Percentiles rank a stretch among this genome's conserved stretches.
phyloP scores from a whole-genome alignment of 108 stramenopile species.

The Cyclotella sp. region DNA sequence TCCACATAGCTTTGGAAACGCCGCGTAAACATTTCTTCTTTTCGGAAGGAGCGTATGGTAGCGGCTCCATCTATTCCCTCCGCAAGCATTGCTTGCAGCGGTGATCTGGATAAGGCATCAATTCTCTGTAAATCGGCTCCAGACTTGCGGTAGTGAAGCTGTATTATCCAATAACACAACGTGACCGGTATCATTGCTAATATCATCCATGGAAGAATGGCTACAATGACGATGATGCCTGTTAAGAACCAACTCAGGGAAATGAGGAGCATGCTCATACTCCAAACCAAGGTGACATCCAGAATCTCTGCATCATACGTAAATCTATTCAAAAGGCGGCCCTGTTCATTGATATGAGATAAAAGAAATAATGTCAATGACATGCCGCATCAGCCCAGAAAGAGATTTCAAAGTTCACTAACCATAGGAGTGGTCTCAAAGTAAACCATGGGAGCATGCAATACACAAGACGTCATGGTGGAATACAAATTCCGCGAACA shows the following conservation, averaged over 20 bases:
- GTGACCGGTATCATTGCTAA: constrained; percentile 63
- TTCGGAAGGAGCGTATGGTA: constrained; percentile 73
- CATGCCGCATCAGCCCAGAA: too few relatives aligned
- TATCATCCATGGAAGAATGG: constrained; percentile 80
- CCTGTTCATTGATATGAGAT: constrained; percentile 29
- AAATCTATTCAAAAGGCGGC: constrained; percentile 93
- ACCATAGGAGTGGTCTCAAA: constrained; percentile 93
- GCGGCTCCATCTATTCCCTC: constrained; percentile 87
- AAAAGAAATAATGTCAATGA: not conserved
- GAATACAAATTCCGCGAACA: constrained; percentile 46
- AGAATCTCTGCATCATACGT: constrained; percentile 91
- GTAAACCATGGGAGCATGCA: constrained; percentile 83
- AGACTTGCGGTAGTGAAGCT: constrained; percentile 73
- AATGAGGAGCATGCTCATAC: constrained; percentile 78
- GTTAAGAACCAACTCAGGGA: constrained; percentile 73
- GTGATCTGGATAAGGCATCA: constrained; percentile 80
- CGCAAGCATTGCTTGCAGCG: constrained; percentile 78
- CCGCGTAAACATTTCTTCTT: constrained; percentile 55
- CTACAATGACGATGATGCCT: constrained; percentile 58
- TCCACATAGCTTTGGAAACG: constrained; percentile 62
- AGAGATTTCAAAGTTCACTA: not conserved
- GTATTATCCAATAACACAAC: constrained; percentile 62
- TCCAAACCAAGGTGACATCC: constrained; percentile 74
- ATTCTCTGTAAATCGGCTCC: constrained; percentile 85
- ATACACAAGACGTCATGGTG: constrained; percentile 56